Percentiles rank a stretch among this genome's conserved stretches.
Evolutionary conservation across 208 protist species (phyloP).

Genomic region (Trypanosoma caninum): DNA sequence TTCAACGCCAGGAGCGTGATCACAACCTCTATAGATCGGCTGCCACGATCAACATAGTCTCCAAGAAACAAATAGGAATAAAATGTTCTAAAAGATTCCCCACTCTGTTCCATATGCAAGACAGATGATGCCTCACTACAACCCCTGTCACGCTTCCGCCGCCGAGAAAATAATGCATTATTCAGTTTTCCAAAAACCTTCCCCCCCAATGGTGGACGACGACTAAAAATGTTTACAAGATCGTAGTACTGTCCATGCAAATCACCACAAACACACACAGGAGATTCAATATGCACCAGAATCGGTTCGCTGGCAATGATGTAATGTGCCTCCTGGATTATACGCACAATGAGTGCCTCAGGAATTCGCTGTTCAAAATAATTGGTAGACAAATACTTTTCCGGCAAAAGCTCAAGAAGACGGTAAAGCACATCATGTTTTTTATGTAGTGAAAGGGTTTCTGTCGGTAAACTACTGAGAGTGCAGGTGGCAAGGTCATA

Average conservation of each 20-base stretch:
- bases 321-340: constrained; percentile 45
- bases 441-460: constrained; percentile 58
- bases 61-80: constrained; percentile 94
- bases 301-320: constrained; percentile 73
- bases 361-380: constrained; percentile 57
- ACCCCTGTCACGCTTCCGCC: constrained; percentile 7
- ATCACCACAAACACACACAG: constrained; percentile 97
- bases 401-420: constrained; percentile 65
- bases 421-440: constrained; percentile 74
- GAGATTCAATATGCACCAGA: constrained; percentile 64
- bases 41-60: constrained; percentile 98
- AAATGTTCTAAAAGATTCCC: constrained; percentile 27
- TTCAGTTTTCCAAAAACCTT: constrained; percentile 28
- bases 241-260: constrained; percentile 98
- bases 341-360: constrained; percentile 58
- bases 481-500: constrained; percentile 45
- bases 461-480: constrained; percentile 47
- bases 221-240: constrained; percentile 94
- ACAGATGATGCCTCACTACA: constrained; percentile 1
- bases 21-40: constrained; percentile 95
- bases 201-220: constrained; percentile 61
- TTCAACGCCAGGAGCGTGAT: constrained; percentile 94
- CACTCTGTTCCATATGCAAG: background rate
- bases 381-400: constrained; percentile 55
- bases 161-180: constrained; percentile 1